Evolutionary conservation across 257 asterid genomes (phyloP).

Genomic region (Nicotiana knightiana): DNA sequence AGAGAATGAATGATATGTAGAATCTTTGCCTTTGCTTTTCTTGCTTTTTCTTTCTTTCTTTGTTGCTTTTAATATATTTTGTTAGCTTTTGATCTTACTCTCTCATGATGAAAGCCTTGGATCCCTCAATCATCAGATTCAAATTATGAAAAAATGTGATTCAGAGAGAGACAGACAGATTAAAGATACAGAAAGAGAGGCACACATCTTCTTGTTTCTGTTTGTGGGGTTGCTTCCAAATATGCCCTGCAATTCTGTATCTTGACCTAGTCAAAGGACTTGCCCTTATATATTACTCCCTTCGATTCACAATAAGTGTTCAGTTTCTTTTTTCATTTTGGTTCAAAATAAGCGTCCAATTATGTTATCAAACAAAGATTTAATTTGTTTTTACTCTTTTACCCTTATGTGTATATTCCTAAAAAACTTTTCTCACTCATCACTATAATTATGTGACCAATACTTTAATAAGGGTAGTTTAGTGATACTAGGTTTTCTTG

Average conservation of each 20-base stretch:
- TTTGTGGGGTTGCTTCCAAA: constrained; percentile 16
- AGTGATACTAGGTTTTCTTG: too few species aligned
- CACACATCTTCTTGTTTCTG: constrained; percentile 13
- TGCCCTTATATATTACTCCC: constrained; percentile 19
- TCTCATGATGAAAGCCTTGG: constrained; percentile 56
- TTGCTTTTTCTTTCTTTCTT: constrained; percentile 5
- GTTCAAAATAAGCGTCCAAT: too few species aligned
- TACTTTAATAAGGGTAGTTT: too few species aligned
- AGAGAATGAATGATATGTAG: constrained; percentile 23
- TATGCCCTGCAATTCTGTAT: constrained; percentile 5
- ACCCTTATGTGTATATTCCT: too few species aligned
- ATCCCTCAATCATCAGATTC: constrained; percentile 55
- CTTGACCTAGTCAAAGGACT: constrained; percentile 52
- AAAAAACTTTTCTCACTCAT: too few species aligned
- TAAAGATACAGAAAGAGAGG: constrained; percentile 8
- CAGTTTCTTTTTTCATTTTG: too few species aligned
- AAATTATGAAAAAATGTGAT: constrained; percentile 15
- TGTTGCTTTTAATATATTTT: neutral
- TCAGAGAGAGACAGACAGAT: constrained; percentile 14
- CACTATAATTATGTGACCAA: too few species aligned
- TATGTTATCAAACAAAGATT: too few species aligned
- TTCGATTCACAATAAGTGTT: too few species aligned
- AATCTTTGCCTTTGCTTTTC: constrained; percentile 14
- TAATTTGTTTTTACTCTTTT: too few species aligned
- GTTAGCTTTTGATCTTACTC: constrained; percentile 8